Evolutionary conservation across 306 rosid species (phyloP).

Genomic region (Acacia confusa): DNA sequence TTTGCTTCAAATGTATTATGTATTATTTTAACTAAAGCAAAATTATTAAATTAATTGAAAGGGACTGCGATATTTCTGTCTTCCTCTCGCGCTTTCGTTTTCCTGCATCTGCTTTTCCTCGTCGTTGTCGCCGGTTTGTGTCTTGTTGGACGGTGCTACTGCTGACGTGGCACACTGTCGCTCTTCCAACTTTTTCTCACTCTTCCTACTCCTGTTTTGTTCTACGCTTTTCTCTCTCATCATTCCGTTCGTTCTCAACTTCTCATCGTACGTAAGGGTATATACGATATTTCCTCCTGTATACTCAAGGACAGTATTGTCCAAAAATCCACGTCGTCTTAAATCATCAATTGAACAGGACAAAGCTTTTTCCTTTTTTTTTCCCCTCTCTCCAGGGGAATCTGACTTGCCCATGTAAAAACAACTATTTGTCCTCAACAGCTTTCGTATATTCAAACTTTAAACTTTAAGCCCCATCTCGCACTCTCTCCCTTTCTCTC

Average conservation of each 20-base stretch:
- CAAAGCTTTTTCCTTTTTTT: conserved; percentile 5
- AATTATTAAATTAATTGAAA: neutral
- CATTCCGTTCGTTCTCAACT: neutral
- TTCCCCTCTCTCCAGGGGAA: neutral
- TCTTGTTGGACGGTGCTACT: conserved; percentile 33
- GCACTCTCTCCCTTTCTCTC: conserved; percentile 25
- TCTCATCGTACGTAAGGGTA: neutral
- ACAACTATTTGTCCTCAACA: conserved; percentile 60
- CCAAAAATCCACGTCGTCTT: neutral
- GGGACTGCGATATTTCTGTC: conserved; percentile 28
- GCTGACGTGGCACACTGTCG: conserved; percentile 42
- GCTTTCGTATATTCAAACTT: conserved; percentile 50
- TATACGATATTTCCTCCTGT: rapidly evolving
- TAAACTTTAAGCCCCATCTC: conserved; percentile 4
- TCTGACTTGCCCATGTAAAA: conserved; percentile 48
- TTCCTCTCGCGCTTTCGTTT: conserved; percentile 21
- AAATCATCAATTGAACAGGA: neutral
- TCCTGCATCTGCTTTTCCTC: conserved; percentile 17
- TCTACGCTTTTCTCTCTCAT: no score
- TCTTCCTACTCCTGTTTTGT: no score
- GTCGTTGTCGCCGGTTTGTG: conserved; percentile 22
- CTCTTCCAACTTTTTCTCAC: neutral
- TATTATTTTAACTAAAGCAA: no score
- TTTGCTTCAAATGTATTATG: no score
- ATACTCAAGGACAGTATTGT: neutral